Evolutionary conservation across 768 basidiomycete species (phyloP), one percentile per base, ranked within the genome.

Genomic region (Mycena metata): DNA sequence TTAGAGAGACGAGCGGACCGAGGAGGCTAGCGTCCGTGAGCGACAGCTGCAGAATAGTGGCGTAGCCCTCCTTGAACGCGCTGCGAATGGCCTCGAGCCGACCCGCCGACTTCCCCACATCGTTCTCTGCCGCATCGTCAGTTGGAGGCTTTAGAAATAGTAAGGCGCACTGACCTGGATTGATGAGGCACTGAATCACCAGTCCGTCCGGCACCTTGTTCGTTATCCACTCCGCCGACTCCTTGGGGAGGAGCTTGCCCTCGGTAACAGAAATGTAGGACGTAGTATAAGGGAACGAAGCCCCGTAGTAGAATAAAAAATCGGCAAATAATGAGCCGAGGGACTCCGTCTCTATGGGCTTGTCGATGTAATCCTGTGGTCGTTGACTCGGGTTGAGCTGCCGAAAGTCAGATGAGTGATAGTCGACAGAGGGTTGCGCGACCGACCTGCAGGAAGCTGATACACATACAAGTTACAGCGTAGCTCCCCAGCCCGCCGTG

Each of bases 371-470:
- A 59, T 84, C 84, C 3, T 77, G 77, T 6, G 85, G 77, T 7
- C 87, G 85, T n/a, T 88, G 75, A 69, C 81, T 83, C 0, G 91
- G 91, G 75, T 92, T 91, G 15, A 88, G 80, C 90, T 91, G 69
- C 8, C 24, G 24, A 13, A 23, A 42, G 51, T 30, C 23, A 41
- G 60, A 13, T 23, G 30, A 3, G 30, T 30, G 24, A 56, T 26
- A 39, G 30, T 36, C 16, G 33, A n/a, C 4, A 49, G 60, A 62
- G 60, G 5, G n/a, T 33, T 39, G 30, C 19, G 17, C 26, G 19
- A 71, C 83, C 24, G 39, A 91, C 91, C 82, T 93, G 89, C 13
- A 94, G 82, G 72, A 93, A 92, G 68, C 83, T 87, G 68, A 91
- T 86, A 43, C 86, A 87, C 75, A 93, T 80, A 72, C 86, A 88